These are phyloP conservation scores for Phytopythium delawarense DNA, from an alignment of 352 stramenopile genomes.

Conservation along the genomic window DNA sequence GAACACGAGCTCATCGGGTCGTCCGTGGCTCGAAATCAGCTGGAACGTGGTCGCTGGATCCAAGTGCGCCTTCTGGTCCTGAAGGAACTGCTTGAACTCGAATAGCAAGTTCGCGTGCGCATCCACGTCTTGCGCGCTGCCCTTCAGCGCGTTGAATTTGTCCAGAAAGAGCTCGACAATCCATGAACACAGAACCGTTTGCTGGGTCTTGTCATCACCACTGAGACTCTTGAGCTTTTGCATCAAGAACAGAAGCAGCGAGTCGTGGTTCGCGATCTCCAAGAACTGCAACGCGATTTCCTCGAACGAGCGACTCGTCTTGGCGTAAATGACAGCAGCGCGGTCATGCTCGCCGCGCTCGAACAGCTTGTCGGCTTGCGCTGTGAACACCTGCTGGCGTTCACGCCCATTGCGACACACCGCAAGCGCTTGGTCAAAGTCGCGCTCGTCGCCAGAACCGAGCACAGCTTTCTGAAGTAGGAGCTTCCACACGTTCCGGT, in stretches of 20 bases:
- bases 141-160: conserved; percentile 87
- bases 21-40: conserved; percentile 89
- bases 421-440: conserved; percentile 87
- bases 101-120: conserved; percentile 82
- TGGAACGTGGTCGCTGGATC: conserved; percentile 90
- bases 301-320: conserved; percentile 88
- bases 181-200: conserved; percentile 91
- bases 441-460: conserved; percentile 61
- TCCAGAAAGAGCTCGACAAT: conserved; percentile 92
- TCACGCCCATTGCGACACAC: conserved; percentile 82
- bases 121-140: conserved; percentile 80
- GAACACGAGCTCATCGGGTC: conserved; percentile 89
- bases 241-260: conserved; percentile 85
- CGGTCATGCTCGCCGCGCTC: conserved; percentile 80
- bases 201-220: conserved; percentile 87
- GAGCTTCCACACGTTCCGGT: conserved; percentile 91
- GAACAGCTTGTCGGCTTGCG: conserved; percentile 90
- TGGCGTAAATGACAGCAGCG: conserved; percentile 87
- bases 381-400: conserved; percentile 82
- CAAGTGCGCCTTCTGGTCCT: conserved; percentile 84
- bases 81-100: conserved; percentile 91
- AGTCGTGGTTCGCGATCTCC: conserved; percentile 77
- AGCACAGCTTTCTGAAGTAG: conserved; percentile 86
- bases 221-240: conserved; percentile 85
- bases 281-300: conserved; percentile 91